Base-by-base conservation (phyloP, 805 yeast genomes). In the Wickerhamiella domercqiae region DNA sequence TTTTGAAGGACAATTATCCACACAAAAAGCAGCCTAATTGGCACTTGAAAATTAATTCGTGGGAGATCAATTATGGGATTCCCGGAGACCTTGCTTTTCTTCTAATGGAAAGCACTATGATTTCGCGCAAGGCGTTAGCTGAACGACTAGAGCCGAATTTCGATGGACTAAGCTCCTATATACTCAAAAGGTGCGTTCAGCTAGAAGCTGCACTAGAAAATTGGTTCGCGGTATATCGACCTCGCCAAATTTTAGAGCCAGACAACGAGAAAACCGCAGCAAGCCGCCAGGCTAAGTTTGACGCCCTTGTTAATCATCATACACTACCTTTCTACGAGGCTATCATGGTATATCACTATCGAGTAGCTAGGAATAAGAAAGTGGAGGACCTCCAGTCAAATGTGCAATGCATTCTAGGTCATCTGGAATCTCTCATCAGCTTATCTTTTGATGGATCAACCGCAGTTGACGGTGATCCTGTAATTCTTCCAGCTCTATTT, bases 21-120 rank as follows among this genome's bases (percentile, higher is more conserved):
- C n/a, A n/a, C n/a, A n/a, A n/a, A n/a, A n/a, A n/a, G n/a, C n/a
- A n/a, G n/a, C n/a, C n/a, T n/a, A n/a, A n/a, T n/a, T n/a, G n/a
- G n/a, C n/a, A n/a, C n/a, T n/a, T n/a, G n/a, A n/a, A n/a, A n/a
- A n/a, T n/a, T n/a, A n/a, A n/a, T n/a, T 74, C 84, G 7, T 75
- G 86, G 1, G 93, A 79, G 55, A 80, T 86, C 0, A 61, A 82
- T 35, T 82, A 79, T 52, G 93, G 94, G 0, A 60, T 83, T 39
- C 93, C 94, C 5, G 81, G 79, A 50, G 78, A 93, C 2, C 60
- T 83, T 30, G 75, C 81, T 39, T 48, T 74, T 17, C 58, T 82
- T 37, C 80, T 83, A 56, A 70, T 78, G 41, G 81, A 78, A 44
- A 75, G 79, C 13, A 83, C 78, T 2, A 71, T 71, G 41, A 53